Percentiles rank a stretch among this genome's conserved stretches.
Conservation (phyloP, 805 yeast species). For the Blastobotrys chiropterorum region DNA sequence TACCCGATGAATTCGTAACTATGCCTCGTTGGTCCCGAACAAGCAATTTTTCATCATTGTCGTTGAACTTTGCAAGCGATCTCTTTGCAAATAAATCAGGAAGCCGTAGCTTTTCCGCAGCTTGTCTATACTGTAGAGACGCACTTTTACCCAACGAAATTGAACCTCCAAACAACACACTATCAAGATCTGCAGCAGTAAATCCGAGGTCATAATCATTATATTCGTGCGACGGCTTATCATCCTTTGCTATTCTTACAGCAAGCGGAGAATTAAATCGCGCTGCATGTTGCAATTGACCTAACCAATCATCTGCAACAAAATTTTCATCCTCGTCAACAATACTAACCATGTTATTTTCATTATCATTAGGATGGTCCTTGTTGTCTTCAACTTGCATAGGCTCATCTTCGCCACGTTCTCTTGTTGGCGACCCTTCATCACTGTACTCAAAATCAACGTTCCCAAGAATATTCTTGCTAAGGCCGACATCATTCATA, state of each 20-base stretch:
- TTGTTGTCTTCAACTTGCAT: background rate
- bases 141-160: slow-evolving; percentile 10
- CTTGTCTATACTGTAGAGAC: slow-evolving; percentile 10
- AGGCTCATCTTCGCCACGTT: background rate
- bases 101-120: slow-evolving; percentile 14
- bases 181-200: slow-evolving; percentile 39
- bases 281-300: slow-evolving; percentile 51
- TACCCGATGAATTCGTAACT: background rate
- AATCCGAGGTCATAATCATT: slow-evolving; percentile 14
- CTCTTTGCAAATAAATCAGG: slow-evolving; percentile 9
- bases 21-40: background rate
- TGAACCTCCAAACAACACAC: slow-evolving; percentile 40
- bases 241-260: slow-evolving; percentile 5
- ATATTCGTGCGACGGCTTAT: background rate
- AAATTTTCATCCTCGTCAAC: background rate
- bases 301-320: slow-evolving; percentile 44
- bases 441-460: background rate
- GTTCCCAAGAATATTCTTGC: background rate
- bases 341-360: background rate
- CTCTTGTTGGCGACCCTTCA: background rate
- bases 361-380: background rate
- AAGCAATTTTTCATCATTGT: slow-evolving; percentile 11
- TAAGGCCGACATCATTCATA: background rate
- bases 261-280: slow-evolving; percentile 13
- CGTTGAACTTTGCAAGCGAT: slow-evolving; percentile 13